Evolutionary conservation across 257 asterid genomes (phyloP).

Genomic region (Gynochthodes officinalis): DNA sequence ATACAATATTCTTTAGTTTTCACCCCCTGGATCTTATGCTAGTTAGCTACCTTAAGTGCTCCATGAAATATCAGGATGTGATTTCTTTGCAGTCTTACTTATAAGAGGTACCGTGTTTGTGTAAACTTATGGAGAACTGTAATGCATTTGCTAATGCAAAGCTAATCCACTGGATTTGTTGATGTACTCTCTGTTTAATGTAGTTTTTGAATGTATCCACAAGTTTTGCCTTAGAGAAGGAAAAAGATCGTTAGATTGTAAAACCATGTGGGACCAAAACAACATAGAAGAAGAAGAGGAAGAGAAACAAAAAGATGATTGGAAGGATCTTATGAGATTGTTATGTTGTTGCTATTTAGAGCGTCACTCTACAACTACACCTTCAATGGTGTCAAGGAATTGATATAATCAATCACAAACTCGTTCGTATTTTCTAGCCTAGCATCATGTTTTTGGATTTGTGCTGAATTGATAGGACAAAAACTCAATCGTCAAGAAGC

Average conservation of each 20-base stretch:
- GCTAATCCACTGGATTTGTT: background rate
- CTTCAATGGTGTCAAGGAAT: no score
- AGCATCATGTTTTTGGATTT: no score
- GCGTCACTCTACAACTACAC: no score
- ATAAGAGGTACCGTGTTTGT: background rate
- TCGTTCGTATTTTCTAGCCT: no score
- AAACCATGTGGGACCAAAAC: no score
- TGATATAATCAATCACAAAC: no score
- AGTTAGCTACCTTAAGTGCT: background rate
- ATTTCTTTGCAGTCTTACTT: background rate
- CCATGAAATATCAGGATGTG: background rate
- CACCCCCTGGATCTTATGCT: background rate
- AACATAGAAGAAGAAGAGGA: no score
- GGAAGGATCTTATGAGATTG: no score
- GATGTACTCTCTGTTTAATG: background rate
- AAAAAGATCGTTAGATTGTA: background rate
- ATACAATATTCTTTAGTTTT: background rate
- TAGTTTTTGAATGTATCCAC: no score
- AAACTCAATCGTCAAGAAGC: background rate
- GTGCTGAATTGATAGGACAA: background rate
- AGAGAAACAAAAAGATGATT: no score
- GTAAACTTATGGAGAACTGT: background rate
- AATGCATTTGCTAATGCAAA: background rate
- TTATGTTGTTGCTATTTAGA: no score
- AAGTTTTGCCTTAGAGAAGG: no score